Evolutionary conservation across 345 rosid species (phyloP).

Genomic region (Citrus medica): DNA sequence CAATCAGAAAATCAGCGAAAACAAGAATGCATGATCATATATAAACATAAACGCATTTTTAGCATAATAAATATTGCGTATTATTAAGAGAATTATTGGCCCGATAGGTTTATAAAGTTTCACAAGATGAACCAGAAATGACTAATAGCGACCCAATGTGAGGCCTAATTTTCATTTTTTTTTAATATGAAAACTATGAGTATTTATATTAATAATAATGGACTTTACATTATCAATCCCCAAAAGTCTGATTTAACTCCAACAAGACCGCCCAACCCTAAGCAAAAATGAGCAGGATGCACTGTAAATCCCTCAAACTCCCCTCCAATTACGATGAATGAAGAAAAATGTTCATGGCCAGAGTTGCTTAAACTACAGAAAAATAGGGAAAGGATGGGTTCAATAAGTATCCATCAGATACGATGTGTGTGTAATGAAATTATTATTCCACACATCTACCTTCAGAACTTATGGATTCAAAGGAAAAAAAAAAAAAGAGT

Average conservation of each 20-base stretch:
- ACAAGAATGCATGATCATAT: neutral
- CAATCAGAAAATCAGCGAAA: neutral
- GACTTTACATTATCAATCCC: too few species aligned
- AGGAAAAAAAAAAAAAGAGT: neutral
- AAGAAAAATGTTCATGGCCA: neutral
- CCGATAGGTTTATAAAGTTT: neutral
- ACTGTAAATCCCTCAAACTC: too few species aligned
- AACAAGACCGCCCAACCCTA: too few species aligned
- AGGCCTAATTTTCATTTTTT: too few species aligned
- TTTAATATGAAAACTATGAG: too few species aligned
- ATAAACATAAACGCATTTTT: neutral
- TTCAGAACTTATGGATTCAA: neutral
- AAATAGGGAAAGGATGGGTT: neutral
- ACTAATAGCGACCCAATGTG: neutral
- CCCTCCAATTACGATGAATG: too few species aligned
- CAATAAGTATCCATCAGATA: neutral
- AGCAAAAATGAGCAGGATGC: too few species aligned
- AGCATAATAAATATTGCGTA: neutral
- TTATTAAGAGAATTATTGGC: neutral
- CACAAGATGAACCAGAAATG: neutral
- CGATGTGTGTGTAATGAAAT: too few species aligned
- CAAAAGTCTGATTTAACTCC: too few species aligned
- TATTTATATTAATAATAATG: too few species aligned
- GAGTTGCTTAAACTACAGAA: neutral
- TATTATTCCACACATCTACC: neutral